Percentiles rank a stretch among this genome's conserved stretches.
These are phyloP conservation scores for Ustilago vetiveriae DNA, from an alignment of 1,284 basidiomycete genomes.

Conservation along the genomic window DNA sequence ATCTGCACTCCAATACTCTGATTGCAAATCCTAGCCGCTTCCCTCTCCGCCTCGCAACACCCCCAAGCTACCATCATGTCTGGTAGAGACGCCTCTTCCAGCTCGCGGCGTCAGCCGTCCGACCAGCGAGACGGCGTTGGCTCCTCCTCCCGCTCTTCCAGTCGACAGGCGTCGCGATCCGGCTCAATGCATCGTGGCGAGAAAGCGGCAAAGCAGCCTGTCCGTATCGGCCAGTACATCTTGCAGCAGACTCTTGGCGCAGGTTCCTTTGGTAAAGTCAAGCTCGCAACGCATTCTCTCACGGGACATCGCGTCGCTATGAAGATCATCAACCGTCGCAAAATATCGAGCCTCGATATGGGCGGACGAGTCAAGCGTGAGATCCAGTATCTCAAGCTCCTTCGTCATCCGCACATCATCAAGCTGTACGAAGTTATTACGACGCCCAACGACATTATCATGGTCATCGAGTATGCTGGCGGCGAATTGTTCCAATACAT, in stretches of 20 bases:
- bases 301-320: conserved; percentile 96
- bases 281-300: conserved; percentile 91
- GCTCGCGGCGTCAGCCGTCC: conserved; percentile 31
- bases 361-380: conserved; percentile 82
- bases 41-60: too few relatives aligned
- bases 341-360: conserved; percentile 84
- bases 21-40: too few relatives aligned
- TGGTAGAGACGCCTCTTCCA: conserved; percentile 18
- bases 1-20: too few relatives aligned
- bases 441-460: conserved; percentile 65
- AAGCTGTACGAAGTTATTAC: conserved; percentile 67
- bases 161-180: conserved; percentile 30
- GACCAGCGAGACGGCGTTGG: conserved; percentile 16
- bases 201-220: conserved; percentile 45
- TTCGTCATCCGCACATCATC: conserved; percentile 67
- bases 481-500: conserved; percentile 67
- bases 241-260: conserved; percentile 70
- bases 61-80: conserved; percentile 6
- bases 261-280: conserved; percentile 97
- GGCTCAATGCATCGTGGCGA: conserved; percentile 24
- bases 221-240: conserved; percentile 65
- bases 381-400: conserved; percentile 65
- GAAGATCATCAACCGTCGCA: conserved; percentile 95
- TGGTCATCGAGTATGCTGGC: conserved; percentile 67
- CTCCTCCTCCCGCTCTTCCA: conserved; percentile 34